Conservation (phyloP, 148 eudicot species). For the Spergularia bocconei region DNA sequence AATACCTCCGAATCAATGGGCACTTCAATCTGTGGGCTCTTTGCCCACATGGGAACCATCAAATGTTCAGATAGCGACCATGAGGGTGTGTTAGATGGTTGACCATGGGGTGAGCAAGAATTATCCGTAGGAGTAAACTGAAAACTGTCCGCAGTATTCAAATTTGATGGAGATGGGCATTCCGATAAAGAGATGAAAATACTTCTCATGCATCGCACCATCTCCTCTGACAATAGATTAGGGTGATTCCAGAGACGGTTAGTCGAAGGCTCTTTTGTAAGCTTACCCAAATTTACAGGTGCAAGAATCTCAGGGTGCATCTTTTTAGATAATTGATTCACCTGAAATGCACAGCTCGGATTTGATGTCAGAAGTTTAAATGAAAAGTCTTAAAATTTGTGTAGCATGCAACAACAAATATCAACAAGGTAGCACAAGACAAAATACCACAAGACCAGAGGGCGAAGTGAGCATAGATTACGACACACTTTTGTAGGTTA, state of each 20-base stretch:
- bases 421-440: not conserved
- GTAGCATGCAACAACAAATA: not conserved
- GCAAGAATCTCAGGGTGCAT: constrained; percentile 17
- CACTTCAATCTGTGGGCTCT: constrained; percentile 37
- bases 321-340: constrained; percentile 10
- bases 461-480: not conserved
- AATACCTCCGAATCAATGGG: constrained; percentile 36
- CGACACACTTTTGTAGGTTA: not conserved
- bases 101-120: constrained; percentile 27
- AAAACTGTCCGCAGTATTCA: constrained; percentile 6
- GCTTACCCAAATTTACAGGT: constrained; percentile 20
- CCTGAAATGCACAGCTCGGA: constrained; percentile 19
- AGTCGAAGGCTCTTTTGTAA: constrained; percentile 22
- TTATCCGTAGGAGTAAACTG: constrained; percentile 1
- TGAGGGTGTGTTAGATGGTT: constrained; percentile 24
- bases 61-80: constrained; percentile 40
- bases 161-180: constrained; percentile 21
- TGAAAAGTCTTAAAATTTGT: not conserved
- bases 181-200: constrained; percentile 39
- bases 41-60: constrained; percentile 42
- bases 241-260: constrained; percentile 37
- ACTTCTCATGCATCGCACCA: constrained; percentile 43
- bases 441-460: not conserved
- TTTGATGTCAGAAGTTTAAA: not conserved
- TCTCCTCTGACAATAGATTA: constrained; percentile 36